A percentile compares a stretch with the other conserved stretches of the same genome.
Conservation (phyloP, 108 stramenopile species). For the Skeletonema potamos region DNA sequence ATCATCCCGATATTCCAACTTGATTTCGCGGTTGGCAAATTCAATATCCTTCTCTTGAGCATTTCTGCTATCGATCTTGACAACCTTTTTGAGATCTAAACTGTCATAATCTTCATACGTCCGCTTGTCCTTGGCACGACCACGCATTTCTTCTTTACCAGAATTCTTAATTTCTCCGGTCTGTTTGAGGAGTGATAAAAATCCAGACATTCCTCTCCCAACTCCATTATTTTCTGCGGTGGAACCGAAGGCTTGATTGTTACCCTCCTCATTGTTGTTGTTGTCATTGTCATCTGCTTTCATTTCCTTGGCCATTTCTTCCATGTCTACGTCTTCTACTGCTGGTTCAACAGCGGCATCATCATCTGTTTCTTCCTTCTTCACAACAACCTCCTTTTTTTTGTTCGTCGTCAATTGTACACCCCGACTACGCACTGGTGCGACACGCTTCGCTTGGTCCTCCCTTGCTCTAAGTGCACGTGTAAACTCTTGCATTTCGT, state of each 20-base stretch:
- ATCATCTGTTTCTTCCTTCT: constrained; percentile 1
- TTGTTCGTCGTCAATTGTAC: not conserved
- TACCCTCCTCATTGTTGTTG: constrained; percentile 28
- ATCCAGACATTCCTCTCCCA: constrained; percentile 76
- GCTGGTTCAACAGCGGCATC: constrained; percentile 18
- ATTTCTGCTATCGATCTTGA: constrained; percentile 57
- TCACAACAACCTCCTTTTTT: not conserved
- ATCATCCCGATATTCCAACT: constrained; percentile 96
- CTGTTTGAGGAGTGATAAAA: constrained; percentile 77
- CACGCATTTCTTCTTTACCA: constrained; percentile 79
- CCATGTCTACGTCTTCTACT: constrained; percentile 63
- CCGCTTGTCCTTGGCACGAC: constrained; percentile 86
- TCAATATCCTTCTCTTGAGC: constrained; percentile 80
- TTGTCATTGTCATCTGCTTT: constrained; percentile 44
- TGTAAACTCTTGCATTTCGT: constrained; percentile 86
- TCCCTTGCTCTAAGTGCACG: constrained; percentile 72
- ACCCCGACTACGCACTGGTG: not conserved
- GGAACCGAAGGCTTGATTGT: constrained; percentile 46
- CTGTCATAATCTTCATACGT: constrained; percentile 88
- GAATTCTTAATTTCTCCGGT: constrained; percentile 82
- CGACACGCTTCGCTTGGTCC: constrained; percentile 58
- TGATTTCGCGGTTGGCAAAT: constrained; percentile 82
- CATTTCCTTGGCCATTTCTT: constrained; percentile 72
- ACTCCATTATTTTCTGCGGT: constrained; percentile 57
- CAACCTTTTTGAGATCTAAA: constrained; percentile 74